A percentile compares a stretch with the other conserved stretches of the same genome.
Conservation (phyloP, 2,329 filamentous ascomycete genomes). For the Leptographium radiaticola region DNA sequence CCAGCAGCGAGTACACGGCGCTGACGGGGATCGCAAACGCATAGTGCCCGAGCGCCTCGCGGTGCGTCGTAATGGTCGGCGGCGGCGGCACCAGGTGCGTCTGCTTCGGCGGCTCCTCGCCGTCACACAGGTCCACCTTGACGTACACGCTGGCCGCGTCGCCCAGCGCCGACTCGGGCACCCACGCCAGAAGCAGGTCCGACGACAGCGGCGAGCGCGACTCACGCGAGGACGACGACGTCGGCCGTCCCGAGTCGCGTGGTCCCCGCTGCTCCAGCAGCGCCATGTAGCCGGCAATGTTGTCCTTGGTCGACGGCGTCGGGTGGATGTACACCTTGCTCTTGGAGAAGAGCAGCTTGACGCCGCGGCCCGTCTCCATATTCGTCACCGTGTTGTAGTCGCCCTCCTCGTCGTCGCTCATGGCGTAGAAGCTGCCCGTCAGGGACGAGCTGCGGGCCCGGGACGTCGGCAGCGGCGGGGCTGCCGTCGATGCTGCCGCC, state of each 20-base stretch:
- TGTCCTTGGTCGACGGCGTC: constrained; percentile 84
- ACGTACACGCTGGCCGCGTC: constrained; percentile 82
- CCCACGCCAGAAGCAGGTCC: constrained; percentile 80
- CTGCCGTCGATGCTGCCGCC: background rate
- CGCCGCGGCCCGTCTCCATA: constrained; percentile 60
- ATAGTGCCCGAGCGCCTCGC: constrained; percentile 61
- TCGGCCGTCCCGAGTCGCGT: constrained; percentile 22
- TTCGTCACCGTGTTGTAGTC: constrained; percentile 92
- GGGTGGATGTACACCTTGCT: constrained; percentile 98
- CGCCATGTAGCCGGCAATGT: constrained; percentile 87
- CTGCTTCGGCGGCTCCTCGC: constrained; percentile 68
- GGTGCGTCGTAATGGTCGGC: constrained; percentile 69
- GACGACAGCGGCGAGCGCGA: constrained; percentile 38
- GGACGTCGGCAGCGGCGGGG: constrained; percentile 1
- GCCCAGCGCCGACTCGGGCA: constrained; percentile 79
- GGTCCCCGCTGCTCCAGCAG: constrained; percentile 75
- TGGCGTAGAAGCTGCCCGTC: constrained; percentile 79
- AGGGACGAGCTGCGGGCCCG: constrained; percentile 47
- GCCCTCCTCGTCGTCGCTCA: constrained; percentile 92
- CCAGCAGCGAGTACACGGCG: constrained; percentile 79
- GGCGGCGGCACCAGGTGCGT: constrained; percentile 85
- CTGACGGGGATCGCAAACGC: constrained; percentile 84
- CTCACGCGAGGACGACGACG: constrained; percentile 28
- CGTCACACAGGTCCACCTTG: constrained; percentile 83
- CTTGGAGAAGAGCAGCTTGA: constrained; percentile 90